Evolutionary conservation across 371 early-diverging fungal species (phyloP).

Genomic region (Syncephalastrum contaminatum): DNA sequence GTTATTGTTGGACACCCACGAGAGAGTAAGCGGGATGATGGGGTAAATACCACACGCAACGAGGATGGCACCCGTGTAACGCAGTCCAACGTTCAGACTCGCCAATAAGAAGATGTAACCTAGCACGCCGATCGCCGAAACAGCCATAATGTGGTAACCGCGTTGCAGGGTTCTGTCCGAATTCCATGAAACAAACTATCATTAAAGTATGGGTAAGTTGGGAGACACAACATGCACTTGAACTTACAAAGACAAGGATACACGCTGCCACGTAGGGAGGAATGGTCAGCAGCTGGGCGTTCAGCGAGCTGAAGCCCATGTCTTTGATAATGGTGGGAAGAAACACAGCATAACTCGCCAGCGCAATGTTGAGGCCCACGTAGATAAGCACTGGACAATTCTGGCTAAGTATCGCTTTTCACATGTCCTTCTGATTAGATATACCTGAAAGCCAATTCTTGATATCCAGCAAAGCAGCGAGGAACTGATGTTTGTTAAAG

Average conservation of each 20-base stretch:
- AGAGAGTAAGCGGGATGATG: slow-evolving; percentile 48
- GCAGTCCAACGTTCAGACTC: slow-evolving; percentile 34
- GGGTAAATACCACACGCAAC: slow-evolving; percentile 59
- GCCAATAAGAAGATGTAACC: slow-evolving; percentile 43
- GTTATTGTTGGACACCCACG: slow-evolving; percentile 59
- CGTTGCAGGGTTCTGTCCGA: slow-evolving; percentile 38
- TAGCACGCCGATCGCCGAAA: slow-evolving; percentile 26
- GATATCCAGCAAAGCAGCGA: slow-evolving; percentile 34
- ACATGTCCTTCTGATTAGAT: background rate
- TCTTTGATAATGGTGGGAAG: slow-evolving; percentile 40
- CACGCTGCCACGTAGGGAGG: slow-evolving; percentile 42
- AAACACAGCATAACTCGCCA: slow-evolving; percentile 41
- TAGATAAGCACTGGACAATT: slow-evolving; percentile 37
- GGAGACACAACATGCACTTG: background rate
- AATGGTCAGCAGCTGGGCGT: slow-evolving; percentile 36
- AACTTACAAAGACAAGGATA: slow-evolving; percentile 33
- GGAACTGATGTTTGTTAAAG: slow-evolving; percentile 37
- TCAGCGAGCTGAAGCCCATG: slow-evolving; percentile 33
- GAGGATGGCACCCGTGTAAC: slow-evolving; percentile 55
- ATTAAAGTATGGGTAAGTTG: background rate
- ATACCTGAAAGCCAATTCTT: slow-evolving; percentile 40
- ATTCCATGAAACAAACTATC: slow-evolving; percentile 31
- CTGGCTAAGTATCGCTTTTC: background rate
- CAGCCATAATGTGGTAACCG: slow-evolving; percentile 32
- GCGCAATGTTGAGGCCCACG: slow-evolving; percentile 35